Conservation (phyloP, 1,139 yeast species). For the Candida buenavistaensis region DNA sequence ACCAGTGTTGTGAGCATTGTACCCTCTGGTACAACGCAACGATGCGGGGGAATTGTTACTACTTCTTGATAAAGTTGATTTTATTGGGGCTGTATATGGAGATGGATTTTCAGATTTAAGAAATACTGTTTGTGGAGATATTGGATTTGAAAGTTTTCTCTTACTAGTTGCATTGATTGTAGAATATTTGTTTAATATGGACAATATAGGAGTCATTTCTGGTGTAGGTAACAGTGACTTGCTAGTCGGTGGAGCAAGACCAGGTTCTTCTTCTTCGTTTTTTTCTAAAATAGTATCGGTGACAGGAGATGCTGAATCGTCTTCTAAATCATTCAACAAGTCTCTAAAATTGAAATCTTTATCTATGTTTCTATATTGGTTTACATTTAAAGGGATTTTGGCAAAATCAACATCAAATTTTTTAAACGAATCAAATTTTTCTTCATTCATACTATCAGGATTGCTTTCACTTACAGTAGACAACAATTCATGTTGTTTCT, state of each 20-base stretch:
- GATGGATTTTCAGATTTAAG: conserved; percentile 22
- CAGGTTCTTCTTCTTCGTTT: conserved; percentile 4
- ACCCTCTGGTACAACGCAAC: conserved; percentile 6
- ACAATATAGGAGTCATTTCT: conserved; percentile 39
- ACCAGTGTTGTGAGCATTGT: conserved; percentile 4
- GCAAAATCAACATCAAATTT: conserved; percentile 49
- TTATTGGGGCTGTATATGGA: conserved; percentile 25
- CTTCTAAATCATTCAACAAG: conserved; percentile 17
- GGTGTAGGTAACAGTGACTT: conserved; percentile 40
- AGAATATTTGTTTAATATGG: conserved; percentile 28
- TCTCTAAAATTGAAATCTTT: conserved; percentile 52
- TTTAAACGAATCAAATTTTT: conserved; percentile 2
- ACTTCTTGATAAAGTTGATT: conserved; percentile 14
- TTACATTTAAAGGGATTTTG: conserved; percentile 54
- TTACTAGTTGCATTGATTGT: conserved; percentile 6
- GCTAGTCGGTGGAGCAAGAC: neutral
- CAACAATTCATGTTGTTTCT: conserved; percentile 43
- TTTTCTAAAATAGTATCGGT: conserved; percentile 2
- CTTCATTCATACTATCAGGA: neutral
- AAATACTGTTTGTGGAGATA: conserved; percentile 16
- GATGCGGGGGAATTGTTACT: neutral
- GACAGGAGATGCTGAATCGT: conserved; percentile 1
- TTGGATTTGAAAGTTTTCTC: conserved; percentile 14
- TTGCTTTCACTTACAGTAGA: neutral
- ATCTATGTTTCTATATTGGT: conserved; percentile 58